A percentile compares a stretch with the other conserved stretches of the same genome.
These are phyloP conservation scores for Saccharomyces hybrid DNA, from an alignment of 1,139 yeast species.

Conservation along the genomic window DNA sequence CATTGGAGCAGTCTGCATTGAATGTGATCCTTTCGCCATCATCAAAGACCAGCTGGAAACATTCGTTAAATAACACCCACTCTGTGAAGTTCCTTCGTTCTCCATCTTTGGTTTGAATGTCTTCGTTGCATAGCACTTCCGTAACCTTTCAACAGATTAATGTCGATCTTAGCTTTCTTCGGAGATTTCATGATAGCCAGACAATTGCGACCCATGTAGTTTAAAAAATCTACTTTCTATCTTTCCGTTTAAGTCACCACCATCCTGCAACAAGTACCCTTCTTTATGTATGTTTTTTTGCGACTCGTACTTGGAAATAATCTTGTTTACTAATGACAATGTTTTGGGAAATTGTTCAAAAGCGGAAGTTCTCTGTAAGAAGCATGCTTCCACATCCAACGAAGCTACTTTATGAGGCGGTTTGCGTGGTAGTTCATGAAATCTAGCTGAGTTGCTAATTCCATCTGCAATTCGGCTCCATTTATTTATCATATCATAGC, in stretches of 20 bases:
- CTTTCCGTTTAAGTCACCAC: constrained; percentile 52
- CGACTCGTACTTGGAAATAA: constrained; percentile 41
- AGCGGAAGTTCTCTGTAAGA: constrained; percentile 50
- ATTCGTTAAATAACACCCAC: constrained; percentile 51
- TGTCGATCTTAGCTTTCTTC: constrained; percentile 60
- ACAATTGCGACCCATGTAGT: constrained; percentile 49
- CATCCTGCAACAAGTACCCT: constrained; percentile 68
- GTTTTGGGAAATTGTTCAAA: constrained; percentile 60
- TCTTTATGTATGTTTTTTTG: constrained; percentile 39
- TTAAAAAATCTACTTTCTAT: constrained; percentile 59
- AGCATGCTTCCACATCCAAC: constrained; percentile 66
- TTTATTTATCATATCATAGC: constrained; percentile 65
- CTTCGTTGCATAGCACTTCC: constrained; percentile 48
- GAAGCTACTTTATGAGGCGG: constrained; percentile 61
- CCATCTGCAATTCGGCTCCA: constrained; percentile 51
- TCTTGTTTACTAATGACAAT: constrained; percentile 49
- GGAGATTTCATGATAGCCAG: constrained; percentile 57
- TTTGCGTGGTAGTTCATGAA: constrained; percentile 27
- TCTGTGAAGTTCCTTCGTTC: constrained; percentile 52
- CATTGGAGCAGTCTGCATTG: constrained; percentile 50
- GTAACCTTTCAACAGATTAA: constrained; percentile 56
- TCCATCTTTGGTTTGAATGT: constrained; percentile 19
- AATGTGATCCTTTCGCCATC: constrained; percentile 66
- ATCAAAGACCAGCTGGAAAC: constrained; percentile 55
- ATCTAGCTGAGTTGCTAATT: constrained; percentile 27